phyloP scores from a whole-genome alignment of 2,329 filamentous ascomycete genomes.

The Aspergillus ruber region DNA sequence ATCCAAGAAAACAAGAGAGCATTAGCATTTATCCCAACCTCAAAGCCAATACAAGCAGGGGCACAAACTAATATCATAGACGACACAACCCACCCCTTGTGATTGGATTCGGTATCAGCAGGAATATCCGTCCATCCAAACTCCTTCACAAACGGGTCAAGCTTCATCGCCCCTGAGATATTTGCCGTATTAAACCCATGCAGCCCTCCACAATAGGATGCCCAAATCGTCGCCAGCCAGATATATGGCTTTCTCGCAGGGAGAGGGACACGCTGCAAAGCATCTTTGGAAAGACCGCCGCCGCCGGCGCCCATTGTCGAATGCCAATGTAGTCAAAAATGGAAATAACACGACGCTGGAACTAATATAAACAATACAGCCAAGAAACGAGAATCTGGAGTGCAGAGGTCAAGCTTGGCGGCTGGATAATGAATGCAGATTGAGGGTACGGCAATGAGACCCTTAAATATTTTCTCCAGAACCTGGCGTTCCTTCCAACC shows the following conservation, averaged over 20 bases:
- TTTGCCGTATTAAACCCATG: slow-evolving; percentile 20
- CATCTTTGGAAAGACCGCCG: slow-evolving; percentile 11
- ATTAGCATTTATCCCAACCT: not conserved
- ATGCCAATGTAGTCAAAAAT: not conserved
- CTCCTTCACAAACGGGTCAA: slow-evolving; percentile 12
- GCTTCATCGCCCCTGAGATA: slow-evolving; percentile 17
- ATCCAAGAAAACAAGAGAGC: not conserved
- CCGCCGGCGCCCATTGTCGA: slow-evolving; percentile 10
- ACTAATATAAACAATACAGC: too few relatives aligned
- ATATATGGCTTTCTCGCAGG: slow-evolving; percentile 10
- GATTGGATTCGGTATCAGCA: slow-evolving; percentile 5
- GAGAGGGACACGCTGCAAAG: slow-evolving; percentile 10
- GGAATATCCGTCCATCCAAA: slow-evolving; percentile 12
- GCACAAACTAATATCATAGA: slow-evolving; percentile 14
- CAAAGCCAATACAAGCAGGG: not conserved
- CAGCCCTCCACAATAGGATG: slow-evolving; percentile 14
- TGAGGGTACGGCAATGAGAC: too few relatives aligned
- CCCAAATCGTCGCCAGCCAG: slow-evolving; percentile 15
- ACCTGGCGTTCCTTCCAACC: not conserved
- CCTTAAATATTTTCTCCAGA: not conserved
- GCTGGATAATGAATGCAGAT: too few relatives aligned
- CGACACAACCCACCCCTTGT: slow-evolving; percentile 15
- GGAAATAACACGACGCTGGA: too few relatives aligned
- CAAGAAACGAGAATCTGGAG: not conserved
- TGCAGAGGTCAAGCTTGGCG: not conserved